These are phyloP conservation scores for Physaria fendleri DNA, from an alignment of 345 rosid species.

Conservation along the genomic window DNA sequence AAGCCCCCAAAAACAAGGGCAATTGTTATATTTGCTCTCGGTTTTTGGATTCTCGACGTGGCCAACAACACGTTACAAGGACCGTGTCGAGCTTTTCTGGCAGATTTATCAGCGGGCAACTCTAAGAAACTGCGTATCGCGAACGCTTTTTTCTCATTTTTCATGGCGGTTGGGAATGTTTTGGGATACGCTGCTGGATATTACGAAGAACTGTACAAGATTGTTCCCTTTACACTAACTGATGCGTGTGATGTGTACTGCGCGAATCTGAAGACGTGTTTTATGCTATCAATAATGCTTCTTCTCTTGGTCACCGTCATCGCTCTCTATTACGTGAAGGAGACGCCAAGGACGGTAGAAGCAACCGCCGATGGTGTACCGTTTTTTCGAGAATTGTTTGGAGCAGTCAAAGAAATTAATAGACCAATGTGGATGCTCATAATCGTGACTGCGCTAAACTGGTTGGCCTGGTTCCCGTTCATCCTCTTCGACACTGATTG, in stretches of 20 bases:
- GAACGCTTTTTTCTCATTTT: constrained; percentile 65
- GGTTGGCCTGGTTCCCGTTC: constrained; percentile 94
- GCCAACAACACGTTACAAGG: constrained; percentile 86
- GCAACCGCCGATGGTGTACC: constrained; percentile 19
- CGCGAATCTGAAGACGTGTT: constrained; percentile 82
- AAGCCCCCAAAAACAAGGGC: constrained; percentile 49
- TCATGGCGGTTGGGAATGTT: constrained; percentile 89
- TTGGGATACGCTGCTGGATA: constrained; percentile 81
- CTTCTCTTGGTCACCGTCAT: constrained; percentile 36
- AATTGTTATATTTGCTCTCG: constrained; percentile 55
- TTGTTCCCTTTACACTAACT: constrained; percentile 64
- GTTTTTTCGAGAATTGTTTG: constrained; percentile 35
- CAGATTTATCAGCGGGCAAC: constrained; percentile 57
- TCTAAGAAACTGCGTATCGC: constrained; percentile 49
- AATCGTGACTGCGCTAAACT: constrained; percentile 68
- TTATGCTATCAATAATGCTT: constrained; percentile 53
- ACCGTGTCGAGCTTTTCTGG: constrained; percentile 80
- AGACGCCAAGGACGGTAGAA: constrained; percentile 35
- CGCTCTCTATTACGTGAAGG: constrained; percentile 45
- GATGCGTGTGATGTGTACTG: constrained; percentile 68
- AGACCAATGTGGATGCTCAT: constrained; percentile 73
- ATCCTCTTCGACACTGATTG: constrained; percentile 79
- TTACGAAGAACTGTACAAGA: constrained; percentile 41
- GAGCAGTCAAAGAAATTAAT: constrained; percentile 46
- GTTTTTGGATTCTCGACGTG: constrained; percentile 88